Evolutionary conservation across 768 basidiomycete species (phyloP), one percentile per base, ranked within the genome.

Genomic region (Sarcodon aspratus): DNA sequence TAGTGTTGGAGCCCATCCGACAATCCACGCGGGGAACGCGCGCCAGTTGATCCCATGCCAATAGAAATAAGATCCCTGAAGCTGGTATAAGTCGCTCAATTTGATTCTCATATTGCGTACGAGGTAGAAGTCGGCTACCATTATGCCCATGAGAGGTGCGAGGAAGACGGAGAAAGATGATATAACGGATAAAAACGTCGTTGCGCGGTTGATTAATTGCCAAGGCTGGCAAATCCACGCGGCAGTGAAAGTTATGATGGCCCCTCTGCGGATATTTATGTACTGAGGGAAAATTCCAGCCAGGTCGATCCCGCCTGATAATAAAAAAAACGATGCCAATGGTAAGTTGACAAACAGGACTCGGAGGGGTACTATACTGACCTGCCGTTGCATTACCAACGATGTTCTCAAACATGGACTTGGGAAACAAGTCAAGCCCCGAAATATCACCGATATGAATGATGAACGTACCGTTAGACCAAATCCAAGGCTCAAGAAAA

Each of bases 161-260:
- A 76, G 62, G 54, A 76, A 70, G 47, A 74, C 66, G 11, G 70
- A 63, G 55, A 72, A 74, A 0, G 67, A 68, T 32, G 57, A 55
- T 52, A 70, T 62, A 52, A 70, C 68, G n/a, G 58, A 57, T 3
- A 68, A 50, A 59, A 69, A 69, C 6, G 61, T 59, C 9, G 56
- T 55, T 2, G 63, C 61, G 44, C 61, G 63, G 1, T 63, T 63
- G 36, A 73, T 63, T 37, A 73, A 67, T 56, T 70, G 63, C 71
- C 71, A 74, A n/a, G 72, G 69, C 32, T 55, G 57, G 38, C 63
- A 62, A 9, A 61, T 60, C 69, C 69, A 71, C 1, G 66, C 70
- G 6, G 69, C 69, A 10, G 72, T 50, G 40, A 73, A 21, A 1
- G 68, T 66, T 33, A 75, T 40, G 60, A 69, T 58, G 7, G 63